These are phyloP conservation scores for Mycena venus DNA, from an alignment of 768 basidiomycete genomes.

Conservation along the genomic window DNA sequence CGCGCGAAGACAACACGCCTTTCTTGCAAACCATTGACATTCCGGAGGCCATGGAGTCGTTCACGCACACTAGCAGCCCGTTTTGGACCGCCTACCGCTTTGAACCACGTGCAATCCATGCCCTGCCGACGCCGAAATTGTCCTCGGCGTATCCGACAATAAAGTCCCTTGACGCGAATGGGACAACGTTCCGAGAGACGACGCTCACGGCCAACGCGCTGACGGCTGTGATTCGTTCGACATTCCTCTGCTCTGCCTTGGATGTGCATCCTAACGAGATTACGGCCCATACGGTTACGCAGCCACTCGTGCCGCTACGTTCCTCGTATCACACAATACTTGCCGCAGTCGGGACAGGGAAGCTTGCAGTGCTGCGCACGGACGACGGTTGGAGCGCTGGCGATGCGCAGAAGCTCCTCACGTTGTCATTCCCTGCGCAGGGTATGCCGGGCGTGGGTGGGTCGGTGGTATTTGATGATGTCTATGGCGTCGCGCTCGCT, in stretches of 20 bases:
- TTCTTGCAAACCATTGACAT: neutral
- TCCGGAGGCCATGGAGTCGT: neutral
- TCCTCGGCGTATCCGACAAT: neutral
- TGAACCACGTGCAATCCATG: neutral
- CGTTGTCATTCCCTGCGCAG: neutral
- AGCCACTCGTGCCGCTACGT: neutral
- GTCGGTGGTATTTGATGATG: slow-evolving; percentile 14
- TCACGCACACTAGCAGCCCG: neutral
- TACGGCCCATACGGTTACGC: neutral
- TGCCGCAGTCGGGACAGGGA: neutral
- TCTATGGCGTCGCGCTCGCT: slow-evolving; percentile 5
- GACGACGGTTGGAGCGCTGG: neutral
- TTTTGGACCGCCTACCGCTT: neutral
- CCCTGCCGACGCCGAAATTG: neutral
- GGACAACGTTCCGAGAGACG: neutral
- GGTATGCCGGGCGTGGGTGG: slow-evolving; percentile 4
- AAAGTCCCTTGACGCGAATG: neutral
- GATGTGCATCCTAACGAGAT: too few relatives aligned
- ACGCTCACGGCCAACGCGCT: neutral
- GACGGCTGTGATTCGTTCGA: neutral
- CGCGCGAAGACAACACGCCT: neutral
- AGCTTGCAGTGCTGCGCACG: neutral
- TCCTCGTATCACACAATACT: neutral
- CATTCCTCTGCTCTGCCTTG: neutral
- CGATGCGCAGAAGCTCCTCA: neutral